Evolutionary conservation across 352 stramenopile genomes (phyloP).

Genomic region (Pythium monospermum): DNA sequence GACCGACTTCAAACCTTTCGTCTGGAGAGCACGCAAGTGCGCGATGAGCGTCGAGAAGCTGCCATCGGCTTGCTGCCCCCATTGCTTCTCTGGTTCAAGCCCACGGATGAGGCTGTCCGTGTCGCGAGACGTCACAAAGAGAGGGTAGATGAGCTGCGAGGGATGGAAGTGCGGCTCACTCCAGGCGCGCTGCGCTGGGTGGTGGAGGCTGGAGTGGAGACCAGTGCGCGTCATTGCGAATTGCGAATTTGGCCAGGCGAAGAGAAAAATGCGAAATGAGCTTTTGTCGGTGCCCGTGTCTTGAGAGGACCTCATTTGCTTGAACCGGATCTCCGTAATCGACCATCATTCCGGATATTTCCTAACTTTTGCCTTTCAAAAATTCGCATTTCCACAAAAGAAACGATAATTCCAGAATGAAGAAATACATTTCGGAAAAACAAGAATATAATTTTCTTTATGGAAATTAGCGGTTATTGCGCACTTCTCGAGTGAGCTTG

Average conservation of each 20-base stretch:
- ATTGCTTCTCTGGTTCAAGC: conserved; percentile 83
- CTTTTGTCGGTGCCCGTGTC: no score
- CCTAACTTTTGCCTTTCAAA: no score
- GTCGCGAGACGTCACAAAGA: conserved; percentile 78
- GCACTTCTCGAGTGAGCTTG: conserved; percentile 47
- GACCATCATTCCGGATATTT: no score
- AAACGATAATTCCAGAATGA: not conserved
- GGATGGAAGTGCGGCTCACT: conserved; percentile 84
- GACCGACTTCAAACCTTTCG: conserved; percentile 74
- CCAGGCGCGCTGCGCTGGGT: conserved; percentile 76
- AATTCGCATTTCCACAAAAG: not conserved
- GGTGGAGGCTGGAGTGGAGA: conserved; percentile 80
- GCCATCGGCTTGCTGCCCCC: conserved; percentile 62
- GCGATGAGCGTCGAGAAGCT: conserved; percentile 64
- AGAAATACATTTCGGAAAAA: not conserved
- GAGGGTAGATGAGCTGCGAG: conserved; percentile 86
- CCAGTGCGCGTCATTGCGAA: conserved; percentile 21
- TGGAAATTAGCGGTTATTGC: conserved; percentile 1
- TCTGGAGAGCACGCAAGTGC: conserved; percentile 61
- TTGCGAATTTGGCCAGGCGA: no score
- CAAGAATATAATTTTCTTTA: not conserved
- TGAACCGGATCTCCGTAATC: no score
- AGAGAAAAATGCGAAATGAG: not conserved
- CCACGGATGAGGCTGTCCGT: conserved; percentile 74
- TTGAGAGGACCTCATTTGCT: no score